Evolutionary conservation across 257 asterid species (phyloP).

Genomic region (Catharanthus roseus): DNA sequence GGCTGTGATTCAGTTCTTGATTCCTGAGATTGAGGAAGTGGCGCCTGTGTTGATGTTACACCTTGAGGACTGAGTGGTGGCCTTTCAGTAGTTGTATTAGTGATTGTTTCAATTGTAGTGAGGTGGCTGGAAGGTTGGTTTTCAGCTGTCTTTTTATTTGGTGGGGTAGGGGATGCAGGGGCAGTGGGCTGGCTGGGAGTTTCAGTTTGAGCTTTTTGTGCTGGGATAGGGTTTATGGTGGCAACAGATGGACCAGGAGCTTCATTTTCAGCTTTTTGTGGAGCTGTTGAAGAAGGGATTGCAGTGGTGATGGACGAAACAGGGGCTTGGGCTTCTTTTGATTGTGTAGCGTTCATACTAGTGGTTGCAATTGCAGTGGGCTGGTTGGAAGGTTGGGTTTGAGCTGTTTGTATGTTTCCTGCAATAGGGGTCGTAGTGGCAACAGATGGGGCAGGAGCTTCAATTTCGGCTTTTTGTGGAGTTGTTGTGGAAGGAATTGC

Average conservation of each 20-base stretch:
- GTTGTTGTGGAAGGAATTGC: constrained; percentile 14
- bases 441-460: constrained; percentile 6
- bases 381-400: neutral
- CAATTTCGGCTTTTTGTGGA: constrained; percentile 14
- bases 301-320: constrained; percentile 2
- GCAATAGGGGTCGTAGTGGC: constrained; percentile 12
- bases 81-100: constrained; percentile 22
- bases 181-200: constrained; percentile 18
- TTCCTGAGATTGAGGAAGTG: constrained; percentile 17
- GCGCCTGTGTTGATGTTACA: constrained; percentile 13
- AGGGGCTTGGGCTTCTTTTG: constrained; percentile 9
- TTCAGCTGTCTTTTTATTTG: constrained; percentile 19
- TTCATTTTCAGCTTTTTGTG: constrained; percentile 17
- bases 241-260: constrained; percentile 5
- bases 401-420: neutral
- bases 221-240: constrained; percentile 1
- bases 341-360: constrained; percentile 1
- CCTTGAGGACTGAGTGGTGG: constrained; percentile 27
- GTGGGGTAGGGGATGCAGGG: constrained; percentile 12
- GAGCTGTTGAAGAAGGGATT: constrained; percentile 9
- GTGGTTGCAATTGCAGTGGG: neutral
- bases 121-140: constrained; percentile 12
- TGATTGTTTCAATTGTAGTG: constrained; percentile 5
- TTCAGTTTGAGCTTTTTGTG: constrained; percentile 15
- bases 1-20: constrained; percentile 29